A percentile compares a stretch with the other conserved stretches of the same genome.
phyloP scores from a whole-genome alignment of 257 asterid species.

The Solanum okadae region DNA sequence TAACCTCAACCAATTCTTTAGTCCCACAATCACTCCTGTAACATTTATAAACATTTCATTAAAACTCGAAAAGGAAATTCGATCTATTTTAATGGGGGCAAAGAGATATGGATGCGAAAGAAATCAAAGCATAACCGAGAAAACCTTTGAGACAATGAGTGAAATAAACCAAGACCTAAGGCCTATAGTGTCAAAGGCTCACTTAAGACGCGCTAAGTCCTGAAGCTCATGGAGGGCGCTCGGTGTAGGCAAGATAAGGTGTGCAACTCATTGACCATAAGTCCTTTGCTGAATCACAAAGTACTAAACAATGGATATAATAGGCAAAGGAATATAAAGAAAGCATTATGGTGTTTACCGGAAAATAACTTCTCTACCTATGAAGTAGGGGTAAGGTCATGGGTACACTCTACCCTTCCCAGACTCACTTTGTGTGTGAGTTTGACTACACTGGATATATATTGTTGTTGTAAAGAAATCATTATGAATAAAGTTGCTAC shows the following conservation, averaged over 20 bases:
- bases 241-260: neutral
- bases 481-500: neutral
- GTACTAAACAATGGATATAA: neutral
- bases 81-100: neutral
- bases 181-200: neutral
- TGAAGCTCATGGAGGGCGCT: neutral
- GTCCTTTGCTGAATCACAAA: neutral
- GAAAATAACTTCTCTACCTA: neutral
- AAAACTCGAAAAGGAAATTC: neutral
- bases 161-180: neutral
- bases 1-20: constrained; percentile 56
- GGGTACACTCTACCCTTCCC: neutral
- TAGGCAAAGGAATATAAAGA: neutral
- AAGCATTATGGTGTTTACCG: neutral
- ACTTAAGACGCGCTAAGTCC: neutral
- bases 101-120: neutral
- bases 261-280: neutral
- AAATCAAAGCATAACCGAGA: neutral
- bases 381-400: neutral
- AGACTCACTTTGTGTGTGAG: neutral
- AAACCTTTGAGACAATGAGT: neutral
- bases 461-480: neutral
- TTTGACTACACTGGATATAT: neutral
- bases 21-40: constrained; percentile 49
- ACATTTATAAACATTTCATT: neutral